These are phyloP conservation scores for Pseudonitzschia pungens DNA, from an alignment of 108 stramenopile species.

Conservation along the genomic window DNA sequence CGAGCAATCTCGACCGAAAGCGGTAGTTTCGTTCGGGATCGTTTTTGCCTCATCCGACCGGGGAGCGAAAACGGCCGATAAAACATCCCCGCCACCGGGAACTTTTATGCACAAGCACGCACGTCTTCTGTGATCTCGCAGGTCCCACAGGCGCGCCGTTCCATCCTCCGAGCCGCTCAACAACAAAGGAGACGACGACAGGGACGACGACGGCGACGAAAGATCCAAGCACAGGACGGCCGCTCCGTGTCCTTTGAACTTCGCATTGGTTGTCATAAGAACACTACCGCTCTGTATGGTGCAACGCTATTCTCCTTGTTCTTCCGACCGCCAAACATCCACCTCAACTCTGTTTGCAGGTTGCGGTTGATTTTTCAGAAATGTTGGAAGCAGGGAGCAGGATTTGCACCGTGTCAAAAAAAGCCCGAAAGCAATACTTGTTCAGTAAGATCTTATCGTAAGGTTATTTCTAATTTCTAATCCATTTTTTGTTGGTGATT, in stretches of 20 bases:
- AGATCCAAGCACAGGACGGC: slow-evolving; percentile 13
- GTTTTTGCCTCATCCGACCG: background rate
- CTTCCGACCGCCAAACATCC: too few relatives aligned
- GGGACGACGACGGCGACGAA: background rate
- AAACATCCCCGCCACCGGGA: slow-evolving; percentile 42
- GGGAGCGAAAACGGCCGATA: slow-evolving; percentile 65
- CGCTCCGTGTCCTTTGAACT: slow-evolving; percentile 13
- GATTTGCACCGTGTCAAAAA: background rate
- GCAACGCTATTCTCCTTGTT: too few relatives aligned
- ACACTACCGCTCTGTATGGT: background rate
- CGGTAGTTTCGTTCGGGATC: background rate
- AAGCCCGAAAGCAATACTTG: background rate
- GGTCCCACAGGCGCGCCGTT: slow-evolving; percentile 79
- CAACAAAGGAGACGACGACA: slow-evolving; percentile 28
- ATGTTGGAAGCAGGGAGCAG: background rate
- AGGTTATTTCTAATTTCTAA: too few relatives aligned
- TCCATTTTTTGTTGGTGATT: too few relatives aligned
- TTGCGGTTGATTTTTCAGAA: too few relatives aligned
- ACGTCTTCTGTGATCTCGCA: slow-evolving; percentile 43
- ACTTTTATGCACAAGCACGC: slow-evolving; percentile 52
- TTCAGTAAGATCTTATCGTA: too few relatives aligned
- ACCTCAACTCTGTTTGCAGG: too few relatives aligned
- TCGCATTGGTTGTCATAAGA: slow-evolving; percentile 6
- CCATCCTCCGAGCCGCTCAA: slow-evolving; percentile 83
- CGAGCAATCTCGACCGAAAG: slow-evolving; percentile 1